A percentile compares a stretch with the other conserved stretches of the same genome.
Evolutionary conservation across 306 rosid genomes (phyloP).

Genomic region (Cyclanthera cordifolia): DNA sequence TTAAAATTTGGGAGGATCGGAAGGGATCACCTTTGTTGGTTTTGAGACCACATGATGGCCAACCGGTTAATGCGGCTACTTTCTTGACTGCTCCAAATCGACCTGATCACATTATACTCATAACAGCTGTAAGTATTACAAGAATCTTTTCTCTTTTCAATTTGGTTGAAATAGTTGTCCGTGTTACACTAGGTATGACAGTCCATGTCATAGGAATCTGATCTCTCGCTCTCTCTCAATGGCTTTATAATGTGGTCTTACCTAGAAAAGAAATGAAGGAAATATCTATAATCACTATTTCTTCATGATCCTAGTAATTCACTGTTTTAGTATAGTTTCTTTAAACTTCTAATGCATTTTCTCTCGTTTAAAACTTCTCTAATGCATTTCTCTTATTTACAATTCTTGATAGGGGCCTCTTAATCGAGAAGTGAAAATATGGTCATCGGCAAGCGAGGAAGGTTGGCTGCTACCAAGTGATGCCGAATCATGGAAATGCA

Average conservation of each 20-base stretch:
- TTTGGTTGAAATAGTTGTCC: neutral
- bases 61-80: conserved; percentile 77
- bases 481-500: conserved; percentile 81
- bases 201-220: neutral
- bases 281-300: neutral
- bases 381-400: neutral
- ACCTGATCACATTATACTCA: conserved; percentile 86
- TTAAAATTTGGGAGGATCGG: conserved; percentile 91
- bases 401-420: conserved; percentile 53
- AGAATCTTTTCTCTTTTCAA: neutral
- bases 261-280: neutral
- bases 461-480: conserved; percentile 91
- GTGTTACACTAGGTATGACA: neutral
- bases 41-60: conserved; percentile 77
- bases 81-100: conserved; percentile 73
- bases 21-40: conserved; percentile 65
- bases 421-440: conserved; percentile 85
- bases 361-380: neutral
- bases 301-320: neutral
- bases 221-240: neutral
- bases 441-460: conserved; percentile 80
- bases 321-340: neutral
- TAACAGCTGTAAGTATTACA: conserved; percentile 61
- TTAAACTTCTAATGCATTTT: neutral
- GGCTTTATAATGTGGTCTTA: neutral